Base-by-base conservation (phyloP, 1,284 basidiomycete genomes). In the Neolentinus lepideus region DNA sequence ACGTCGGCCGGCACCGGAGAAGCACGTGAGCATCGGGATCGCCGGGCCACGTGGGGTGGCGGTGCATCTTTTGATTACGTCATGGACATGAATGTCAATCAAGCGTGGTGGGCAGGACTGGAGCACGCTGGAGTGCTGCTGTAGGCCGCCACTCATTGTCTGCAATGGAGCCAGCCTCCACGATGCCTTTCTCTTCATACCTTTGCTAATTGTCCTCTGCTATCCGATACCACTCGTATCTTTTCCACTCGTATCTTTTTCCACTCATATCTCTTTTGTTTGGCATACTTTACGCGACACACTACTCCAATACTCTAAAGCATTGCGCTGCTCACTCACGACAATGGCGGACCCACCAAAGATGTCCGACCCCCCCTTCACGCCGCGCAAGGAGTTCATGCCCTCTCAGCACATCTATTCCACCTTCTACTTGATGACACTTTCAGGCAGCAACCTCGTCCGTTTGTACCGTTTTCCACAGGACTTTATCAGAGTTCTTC, bases 361-460 rank as follows among this genome's bases (percentile, higher is more conserved):
- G 38, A 50, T 50, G 47, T 8, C 47, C 12, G 14, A 50, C 16
- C 10, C 62, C 27, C 60, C 64, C 52, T 87, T 89, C 61, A 76
- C 75, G 25, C 86, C 86, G 2, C 72, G 86, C 62, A 84, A 79
- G 65, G 86, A 89, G 67, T 89, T 89, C 67, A 72, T 85, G 58
- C 78, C 77, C 46, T 78, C 85, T 60, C 75, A 76, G 60, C 70
- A 70, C 47, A 70, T 76, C 22, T 72, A 76, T 33, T 85, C 81
- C 58, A 71, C 80, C 33, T 90, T 90, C 67, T 77, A 83, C 36
- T 75, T 90, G 55, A 74, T 90, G 55, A 77, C 88, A 11, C 73
- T 90, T 60, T 79, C 86, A 4, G 76, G 82, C 58, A 69, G 81
- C 21, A 81, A 79, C 61, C 74, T 77, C 61, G 75, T 90, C 62